Evolutionary conservation across 2,329 filamentous ascomycete species (phyloP), one percentile per base, ranked within the genome.

Genomic region (Trichophaea hybrida): DNA sequence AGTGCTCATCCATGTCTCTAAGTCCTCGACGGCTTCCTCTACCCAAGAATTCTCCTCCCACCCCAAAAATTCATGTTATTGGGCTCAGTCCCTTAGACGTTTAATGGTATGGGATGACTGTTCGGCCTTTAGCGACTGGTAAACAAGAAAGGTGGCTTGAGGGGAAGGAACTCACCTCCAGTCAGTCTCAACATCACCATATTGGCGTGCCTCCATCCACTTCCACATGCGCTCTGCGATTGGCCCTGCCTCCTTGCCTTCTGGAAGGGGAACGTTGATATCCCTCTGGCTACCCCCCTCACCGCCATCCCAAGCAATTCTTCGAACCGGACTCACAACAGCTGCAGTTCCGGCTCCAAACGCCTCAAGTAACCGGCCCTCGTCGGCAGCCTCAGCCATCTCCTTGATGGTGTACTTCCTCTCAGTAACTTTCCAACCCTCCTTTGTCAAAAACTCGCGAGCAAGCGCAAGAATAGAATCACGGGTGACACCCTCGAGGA

Each of bases 161-260:
- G 7, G 2, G 5, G 4, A 31, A 60, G 70, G 24, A 24, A 24
- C 75, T 72, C 83, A 84, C 78, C 90, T 96, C 93, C 93, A 98
- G 66, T 84, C 79, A 72, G 96, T 88, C 71, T 88, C 81, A 73
- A 91, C 86, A 65, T 96, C 90, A 64, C 93, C 93, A 71, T 97
- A 96, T 75, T 97, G 91, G 67, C 94, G 90, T 33, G 76, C 84
- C 76, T 94, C 90, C 64, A 98, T 96, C 93, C 93, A 98, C 69
- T 85, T 81, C 81, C 95, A 94, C 84, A 98, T 90, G 73, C 80
- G 81, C 69, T 82, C 75, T 7, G 93, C 85, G 69, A 97, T 78
- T 70, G 90, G 85, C 48, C 93, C 93, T 8, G 88, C 89, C 76
- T 98, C 91, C 73, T 94, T 80, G 52, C 81, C 77, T 67, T 86